These are phyloP conservation scores for Phialophora macrospora DNA, from an alignment of 2,329 filamentous ascomycete species.

Conservation along the genomic window DNA sequence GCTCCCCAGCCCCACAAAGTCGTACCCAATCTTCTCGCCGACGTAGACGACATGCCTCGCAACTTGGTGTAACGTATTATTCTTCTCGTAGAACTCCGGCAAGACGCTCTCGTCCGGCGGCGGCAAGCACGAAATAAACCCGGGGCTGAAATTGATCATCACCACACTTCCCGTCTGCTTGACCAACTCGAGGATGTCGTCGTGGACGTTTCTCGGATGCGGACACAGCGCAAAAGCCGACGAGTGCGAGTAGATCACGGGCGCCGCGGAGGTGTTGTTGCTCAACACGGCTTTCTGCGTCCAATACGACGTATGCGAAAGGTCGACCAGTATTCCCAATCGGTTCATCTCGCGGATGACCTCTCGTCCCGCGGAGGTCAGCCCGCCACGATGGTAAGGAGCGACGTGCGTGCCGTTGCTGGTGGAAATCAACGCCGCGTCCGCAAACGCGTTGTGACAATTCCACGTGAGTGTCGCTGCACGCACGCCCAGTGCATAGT, in stretches of 20 bases:
- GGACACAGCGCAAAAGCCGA: slow-evolving; percentile 80
- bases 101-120: slow-evolving; percentile 65
- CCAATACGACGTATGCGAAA: slow-evolving; percentile 76
- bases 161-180: slow-evolving; percentile 75
- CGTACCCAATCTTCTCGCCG: slow-evolving; percentile 79
- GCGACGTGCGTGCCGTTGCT: slow-evolving; percentile 45
- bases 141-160: slow-evolving; percentile 88
- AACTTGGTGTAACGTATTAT: slow-evolving; percentile 77
- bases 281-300: slow-evolving; percentile 84
- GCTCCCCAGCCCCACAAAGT: slow-evolving; percentile 84
- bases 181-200: slow-evolving; percentile 78
- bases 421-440: slow-evolving; percentile 69
- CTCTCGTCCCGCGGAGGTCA: slow-evolving; percentile 70
- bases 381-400: slow-evolving; percentile 60
- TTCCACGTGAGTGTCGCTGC: slow-evolving; percentile 92
- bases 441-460: slow-evolving; percentile 88
- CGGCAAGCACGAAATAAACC: slow-evolving; percentile 77
- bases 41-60: slow-evolving; percentile 82
- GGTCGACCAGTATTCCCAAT: slow-evolving; percentile 90
- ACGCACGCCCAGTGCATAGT: slow-evolving; percentile 76
- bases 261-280: slow-evolving; percentile 57
- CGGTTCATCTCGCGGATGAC: slow-evolving; percentile 91
- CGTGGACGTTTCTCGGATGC: slow-evolving; percentile 87
- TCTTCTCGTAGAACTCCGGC: slow-evolving; percentile 68
- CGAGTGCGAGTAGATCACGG: slow-evolving; percentile 88